These are phyloP conservation scores for Plasmodium inui DNA, from an alignment of 169 alveolate species.

Conservation along the genomic window DNA sequence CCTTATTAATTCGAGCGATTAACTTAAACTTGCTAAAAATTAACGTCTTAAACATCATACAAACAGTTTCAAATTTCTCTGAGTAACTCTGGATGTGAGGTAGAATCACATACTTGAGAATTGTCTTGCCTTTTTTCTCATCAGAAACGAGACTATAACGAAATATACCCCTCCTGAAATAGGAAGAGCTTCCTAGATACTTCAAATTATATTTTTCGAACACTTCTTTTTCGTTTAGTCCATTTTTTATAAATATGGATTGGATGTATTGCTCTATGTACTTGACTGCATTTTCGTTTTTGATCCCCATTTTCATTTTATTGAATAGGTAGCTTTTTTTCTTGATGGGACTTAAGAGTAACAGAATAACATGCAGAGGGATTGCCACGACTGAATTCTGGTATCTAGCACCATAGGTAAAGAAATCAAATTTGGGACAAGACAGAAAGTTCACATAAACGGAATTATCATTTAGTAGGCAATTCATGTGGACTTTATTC, in stretches of 20 bases:
- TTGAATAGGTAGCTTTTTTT: slow-evolving; percentile 49
- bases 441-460: slow-evolving; percentile 87
- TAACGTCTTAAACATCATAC: slow-evolving; percentile 96
- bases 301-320: slow-evolving; percentile 51
- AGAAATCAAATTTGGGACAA: slow-evolving; percentile 87
- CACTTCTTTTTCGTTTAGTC: slow-evolving; percentile 88
- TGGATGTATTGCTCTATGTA: slow-evolving; percentile 79
- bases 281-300: slow-evolving; percentile 63
- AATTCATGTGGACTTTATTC: slow-evolving; percentile 84
- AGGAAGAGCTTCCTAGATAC: slow-evolving; percentile 86
- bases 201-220: slow-evolving; percentile 88
- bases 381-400: background rate
- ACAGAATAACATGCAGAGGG: slow-evolving; percentile 22
- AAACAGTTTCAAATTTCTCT: slow-evolving; percentile 95
- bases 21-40: slow-evolving; percentile 93
- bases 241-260: slow-evolving; percentile 79
- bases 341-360: slow-evolving; percentile 63
- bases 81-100: slow-evolving; percentile 93
- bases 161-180: slow-evolving; percentile 86
- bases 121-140: slow-evolving; percentile 95
- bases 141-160: slow-evolving; percentile 91
- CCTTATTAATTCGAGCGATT: slow-evolving; percentile 72
- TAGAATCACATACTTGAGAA: slow-evolving; percentile 93
- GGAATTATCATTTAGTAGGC: slow-evolving; percentile 90
- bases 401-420: slow-evolving; percentile 49